Base-by-base conservation (phyloP, 768 basidiomycete species). In the Podaxis carcinomalis region DNA sequence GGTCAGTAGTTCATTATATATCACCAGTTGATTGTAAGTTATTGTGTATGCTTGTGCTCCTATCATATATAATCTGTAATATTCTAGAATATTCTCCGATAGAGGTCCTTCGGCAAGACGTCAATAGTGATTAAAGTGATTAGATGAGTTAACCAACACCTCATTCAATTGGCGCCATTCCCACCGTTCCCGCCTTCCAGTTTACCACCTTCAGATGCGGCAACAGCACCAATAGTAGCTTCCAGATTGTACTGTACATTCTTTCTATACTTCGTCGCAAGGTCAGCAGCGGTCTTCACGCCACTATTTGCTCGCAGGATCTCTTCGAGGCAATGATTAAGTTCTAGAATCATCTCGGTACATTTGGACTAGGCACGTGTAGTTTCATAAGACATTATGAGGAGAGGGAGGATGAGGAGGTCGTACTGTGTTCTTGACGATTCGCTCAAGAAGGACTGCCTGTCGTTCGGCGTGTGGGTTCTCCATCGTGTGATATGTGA, bases 381-480 rank as follows among this genome's bases (percentile, higher is more conserved):
- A 32, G n/a, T 28, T 62, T 50, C 11, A 49, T 19, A 64, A 51
- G 40, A 54, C 32, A 61, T 46, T 28, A 51, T 37, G 23, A 21
- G 14, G 27, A 19, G 13, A 51, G 50, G 62, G 61, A 28, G 32
- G 56, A 32, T 9, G 39, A 42, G 44, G 42, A 7, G 78, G 10
- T 3, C 88, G 64, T 63, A 94, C 94, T 5, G 90, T 85, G 65
- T 93, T 96, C 75, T 95, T 95, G 25, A 93, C 77, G 67, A 98
- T 95, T 27, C 95, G 84, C 66, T 96, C 92, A 2, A 97, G 81
- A 19, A 96, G 82, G 50, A 95, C 87, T 35, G 92, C 93, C 70
- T 98, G 95, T 46, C 91, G 82, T 73, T 95, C 93, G 54, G 92
- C 92, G 67, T 98, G 94, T 21, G 95, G 95, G 72, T 96, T 96